These are phyloP conservation scores for Microstegium vimineum DNA, from an alignment of 176 grass and related monocot species.

Conservation along the genomic window DNA sequence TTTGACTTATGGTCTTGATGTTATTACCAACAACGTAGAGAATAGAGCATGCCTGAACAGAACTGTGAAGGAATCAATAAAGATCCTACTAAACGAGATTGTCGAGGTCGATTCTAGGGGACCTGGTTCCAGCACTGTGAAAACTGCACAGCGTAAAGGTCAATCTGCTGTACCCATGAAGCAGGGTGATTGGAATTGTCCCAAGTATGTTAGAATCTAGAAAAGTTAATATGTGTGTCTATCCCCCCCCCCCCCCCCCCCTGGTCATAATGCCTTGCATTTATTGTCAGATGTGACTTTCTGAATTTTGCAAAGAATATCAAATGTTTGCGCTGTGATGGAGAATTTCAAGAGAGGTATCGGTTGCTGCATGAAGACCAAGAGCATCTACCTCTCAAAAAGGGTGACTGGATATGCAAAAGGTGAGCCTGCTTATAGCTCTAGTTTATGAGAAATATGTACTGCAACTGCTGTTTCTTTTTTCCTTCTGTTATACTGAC, in stretches of 20 bases:
- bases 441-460: not conserved
- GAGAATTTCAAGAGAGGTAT: conserved; percentile 78
- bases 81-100: conserved; percentile 62
- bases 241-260: not conserved
- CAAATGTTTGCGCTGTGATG: conserved; percentile 86
- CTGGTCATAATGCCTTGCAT: not conserved
- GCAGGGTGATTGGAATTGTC: conserved; percentile 96
- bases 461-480: not conserved
- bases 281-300: conserved; percentile 75
- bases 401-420: conserved; percentile 96
- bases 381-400: conserved; percentile 87
- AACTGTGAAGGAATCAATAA: conserved; percentile 70
- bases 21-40: conserved; percentile 61
- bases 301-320: conserved; percentile 94
- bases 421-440: conserved; percentile 36
- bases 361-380: conserved; percentile 64
- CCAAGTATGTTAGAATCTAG: conserved; percentile 63
- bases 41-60: conserved; percentile 68
- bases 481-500: conserved; percentile 12
- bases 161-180: conserved; percentile 56
- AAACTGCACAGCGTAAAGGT: conserved; percentile 36
- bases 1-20: conserved; percentile 76
- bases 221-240: not conserved
- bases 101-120: conserved; percentile 53
- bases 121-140: conserved; percentile 34